Conservation (phyloP, 176 grass and related monocot genomes). For the Urochloa ruziziensis region DNA sequence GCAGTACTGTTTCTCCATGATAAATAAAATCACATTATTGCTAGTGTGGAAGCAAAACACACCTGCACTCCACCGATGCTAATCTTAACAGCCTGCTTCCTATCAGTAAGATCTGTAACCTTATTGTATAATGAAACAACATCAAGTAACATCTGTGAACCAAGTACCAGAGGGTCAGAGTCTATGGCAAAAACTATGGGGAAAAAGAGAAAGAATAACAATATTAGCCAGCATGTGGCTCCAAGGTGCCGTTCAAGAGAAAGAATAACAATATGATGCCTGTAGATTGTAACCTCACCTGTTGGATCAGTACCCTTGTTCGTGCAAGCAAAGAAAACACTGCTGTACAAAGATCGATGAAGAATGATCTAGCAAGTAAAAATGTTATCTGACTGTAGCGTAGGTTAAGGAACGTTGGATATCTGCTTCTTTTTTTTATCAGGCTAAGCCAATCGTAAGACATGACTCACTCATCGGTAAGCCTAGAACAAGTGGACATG, state of each 20-base stretch:
- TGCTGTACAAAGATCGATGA: slow-evolving; percentile 61
- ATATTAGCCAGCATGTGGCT: slow-evolving; percentile 6
- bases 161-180: slow-evolving; percentile 2
- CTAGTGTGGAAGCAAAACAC: slow-evolving; percentile 27
- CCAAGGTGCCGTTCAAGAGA: slow-evolving; percentile 13
- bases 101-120: slow-evolving; percentile 65
- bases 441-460: neutral
- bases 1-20: neutral
- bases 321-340: slow-evolving; percentile 76
- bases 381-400: slow-evolving; percentile 72
- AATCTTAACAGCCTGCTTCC: slow-evolving; percentile 79
- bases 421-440: neutral
- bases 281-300: slow-evolving; percentile 50
- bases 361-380: slow-evolving; percentile 93
- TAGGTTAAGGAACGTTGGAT: slow-evolving; percentile 52
- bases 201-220: slow-evolving; percentile 19
- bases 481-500: neutral
- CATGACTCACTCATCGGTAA: neutral
- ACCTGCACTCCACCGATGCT: slow-evolving; percentile 68
- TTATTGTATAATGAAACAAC: slow-evolving; percentile 77
- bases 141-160: slow-evolving; percentile 73
- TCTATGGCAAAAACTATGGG: slow-evolving; percentile 4
- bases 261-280: no score
- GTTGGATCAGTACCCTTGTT: slow-evolving; percentile 73
- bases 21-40: slow-evolving; percentile 3